Percentiles rank a stretch among this genome's conserved stretches.
phyloP scores from a whole-genome alignment of 306 rosid species.

The Ormosia semicastrata region DNA sequence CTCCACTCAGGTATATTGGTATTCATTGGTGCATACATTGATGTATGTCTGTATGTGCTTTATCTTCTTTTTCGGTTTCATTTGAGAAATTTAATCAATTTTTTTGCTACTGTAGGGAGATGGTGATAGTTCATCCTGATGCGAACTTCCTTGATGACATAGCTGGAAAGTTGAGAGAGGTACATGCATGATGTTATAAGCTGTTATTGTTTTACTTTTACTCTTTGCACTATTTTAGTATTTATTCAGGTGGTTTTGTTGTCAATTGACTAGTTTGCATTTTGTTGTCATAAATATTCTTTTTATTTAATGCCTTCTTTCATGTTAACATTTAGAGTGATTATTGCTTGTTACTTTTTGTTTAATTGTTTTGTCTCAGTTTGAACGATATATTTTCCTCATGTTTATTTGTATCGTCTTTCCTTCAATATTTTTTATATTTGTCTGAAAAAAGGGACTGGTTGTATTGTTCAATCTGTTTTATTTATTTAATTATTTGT shows the following conservation, averaged over 20 bases:
- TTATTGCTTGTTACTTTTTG: neutral
- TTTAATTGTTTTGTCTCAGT: neutral
- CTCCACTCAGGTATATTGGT: slow-evolving; percentile 77
- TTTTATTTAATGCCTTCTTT: neutral
- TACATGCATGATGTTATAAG: slow-evolving; percentile 29
- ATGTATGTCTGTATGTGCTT: neutral
- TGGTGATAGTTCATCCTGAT: slow-evolving; percentile 97
- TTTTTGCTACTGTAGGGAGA: slow-evolving; percentile 59
- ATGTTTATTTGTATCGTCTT: neutral
- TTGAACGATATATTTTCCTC: neutral
- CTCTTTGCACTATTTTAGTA: neutral
- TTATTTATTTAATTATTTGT: neutral
- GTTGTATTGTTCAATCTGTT: neutral
- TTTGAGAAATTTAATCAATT: neutral
- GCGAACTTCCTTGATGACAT: slow-evolving; percentile 83
- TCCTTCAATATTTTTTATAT: neutral
- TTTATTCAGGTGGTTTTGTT: neutral
- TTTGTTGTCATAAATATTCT: neutral
- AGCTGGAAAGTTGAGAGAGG: slow-evolving; percentile 88
- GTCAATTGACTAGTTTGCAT: neutral
- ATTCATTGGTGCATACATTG: neutral
- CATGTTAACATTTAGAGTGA: neutral
- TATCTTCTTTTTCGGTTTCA: neutral
- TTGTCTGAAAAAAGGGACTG: neutral
- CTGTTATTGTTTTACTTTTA: neutral